Base-by-base conservation (phyloP, 176 grass and related monocot species). In the Aegilops bicornis region DNA sequence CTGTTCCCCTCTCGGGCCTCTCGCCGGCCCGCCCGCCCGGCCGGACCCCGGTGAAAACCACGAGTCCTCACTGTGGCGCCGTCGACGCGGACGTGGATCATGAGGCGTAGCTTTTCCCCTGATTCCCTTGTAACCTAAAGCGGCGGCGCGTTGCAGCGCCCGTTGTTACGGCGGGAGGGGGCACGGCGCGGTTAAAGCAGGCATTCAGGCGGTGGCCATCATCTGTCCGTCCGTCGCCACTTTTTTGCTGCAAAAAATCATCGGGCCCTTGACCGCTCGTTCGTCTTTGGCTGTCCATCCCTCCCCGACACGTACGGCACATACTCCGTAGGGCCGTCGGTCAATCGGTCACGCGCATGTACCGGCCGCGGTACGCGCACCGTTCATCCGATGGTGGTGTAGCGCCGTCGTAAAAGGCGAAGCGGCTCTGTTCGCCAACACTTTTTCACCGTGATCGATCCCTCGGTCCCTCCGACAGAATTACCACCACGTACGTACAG, bases 71-170 rank as follows among this genome's bases (percentile, higher is more conserved):
- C 61, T 66, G 61, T 66, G 79, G 61, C 78, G 37, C 61, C 59
- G 43, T 15, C 45, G 45, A 48, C 13, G 45, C 45, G 13, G 45
- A 48, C 37, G n/a, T 24, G 4, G 60, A 10, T 64, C 36, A 54
- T 54, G 16, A 2, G 50, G 50, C 5, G 50, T 54, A 54, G 50
- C 67, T 47, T 75, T 79, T 43, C 40, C 50, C 29, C 59, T 66
- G 73, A 58, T 79, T 13, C 74, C 64, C 48, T 7, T 84, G 80
- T 62, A 61, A 23, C 80, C 89, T 67, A 80, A 84, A 80, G 85
- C 20, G 20, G 32, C 5, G 50, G 16, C 1, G 50, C 50, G 16
- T 54, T 19, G 50, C 50, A 7, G 45, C 16, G 67, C 29, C 29
- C 36, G 15, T 12, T 83, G 89, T 79, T 87, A 64, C 54, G 27